Evolutionary conservation across 139 green algal genomes (phyloP), one percentile per base, ranked within the genome.

Genomic region (Nannochloris sp.): DNA sequence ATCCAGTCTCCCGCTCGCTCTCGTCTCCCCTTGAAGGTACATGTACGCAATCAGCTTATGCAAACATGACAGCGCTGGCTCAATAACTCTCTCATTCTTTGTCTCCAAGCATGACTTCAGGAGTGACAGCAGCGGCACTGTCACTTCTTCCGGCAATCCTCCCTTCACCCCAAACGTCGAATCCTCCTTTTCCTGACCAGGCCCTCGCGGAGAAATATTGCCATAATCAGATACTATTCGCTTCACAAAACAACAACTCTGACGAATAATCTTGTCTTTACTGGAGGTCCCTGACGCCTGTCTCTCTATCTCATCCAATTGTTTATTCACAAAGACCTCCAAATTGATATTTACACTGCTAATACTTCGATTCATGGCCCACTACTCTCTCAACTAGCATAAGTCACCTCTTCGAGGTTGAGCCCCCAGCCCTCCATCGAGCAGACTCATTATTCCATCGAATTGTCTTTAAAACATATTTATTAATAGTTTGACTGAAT

Each of bases 31-130:
- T 37, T 93, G 85, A 40, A 96, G 71, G 76, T 89, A 96, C 2
- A 87, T 87, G 17, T 80, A 61, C 8, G 74, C 44, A 59, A 88
- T 86, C 59, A 96, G 76, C 80, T 96, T 96, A 81, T 96, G 89
- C 56, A 96, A 68, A 65, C 82, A 91, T 26, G 77, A 79, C 5
- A 96, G 79, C 6, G 88, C 86, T 2, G 83, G 69, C 62, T 94
- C 88, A 4, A 84, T 69, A 17, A 94, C 37, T 17, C 66, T 69
- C 2, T 69, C 67, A 49, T 53, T 73, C 67, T 66, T 72, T 50
- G 55, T 69, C 2, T 44, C 62, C 40, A 84, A 86, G 4, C 83
- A 79, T 11, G 89, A 69, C 37, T 72, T 63, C 50, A 95, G 71
- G 2, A 88, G 84, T 9, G 85, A 66, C 53, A 96, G 61, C 45